Percentiles rank a stretch among this genome's conserved stretches.
Evolutionary conservation across 2,329 filamentous ascomycete species (phyloP).

Genomic region (Kalmusia sp.): DNA sequence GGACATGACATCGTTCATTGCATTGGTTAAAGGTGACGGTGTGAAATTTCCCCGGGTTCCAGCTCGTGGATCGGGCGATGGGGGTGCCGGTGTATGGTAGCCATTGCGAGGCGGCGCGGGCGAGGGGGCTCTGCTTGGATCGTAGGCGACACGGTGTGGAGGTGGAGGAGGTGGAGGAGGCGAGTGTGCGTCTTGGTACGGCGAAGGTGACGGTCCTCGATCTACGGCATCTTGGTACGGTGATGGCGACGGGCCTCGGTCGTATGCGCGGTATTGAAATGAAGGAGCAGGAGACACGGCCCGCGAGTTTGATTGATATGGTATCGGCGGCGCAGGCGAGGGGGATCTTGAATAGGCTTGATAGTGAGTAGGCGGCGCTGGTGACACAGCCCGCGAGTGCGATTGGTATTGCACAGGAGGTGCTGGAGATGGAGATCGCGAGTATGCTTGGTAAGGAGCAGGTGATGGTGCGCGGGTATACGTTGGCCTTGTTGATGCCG

Average conservation of each 20-base stretch:
- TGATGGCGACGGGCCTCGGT: conserved; percentile 51
- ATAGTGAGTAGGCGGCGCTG: conserved; percentile 28
- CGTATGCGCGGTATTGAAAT: conserved; percentile 44
- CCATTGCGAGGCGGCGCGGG: conserved; percentile 48
- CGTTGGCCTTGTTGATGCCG: conserved; percentile 33
- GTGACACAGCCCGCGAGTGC: conserved; percentile 34
- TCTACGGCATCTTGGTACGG: conserved; percentile 29
- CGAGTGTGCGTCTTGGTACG: conserved; percentile 52
- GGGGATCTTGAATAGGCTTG: conserved; percentile 26
- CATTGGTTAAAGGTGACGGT: conserved; percentile 88
- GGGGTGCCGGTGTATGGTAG: conserved; percentile 68
- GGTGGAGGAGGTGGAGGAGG: conserved; percentile 88
- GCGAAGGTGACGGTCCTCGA: conserved; percentile 45
- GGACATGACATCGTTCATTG: conserved; percentile 98
- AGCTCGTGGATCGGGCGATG: conserved; percentile 63
- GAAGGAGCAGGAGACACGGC: conserved; percentile 42
- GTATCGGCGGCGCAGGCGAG: conserved; percentile 36
- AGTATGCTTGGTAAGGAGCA: conserved; percentile 34
- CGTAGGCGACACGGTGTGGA: conserved; percentile 70
- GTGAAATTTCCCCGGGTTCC: conserved; percentile 60
- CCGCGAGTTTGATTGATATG: conserved; percentile 33
- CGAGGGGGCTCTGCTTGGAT: conserved; percentile 48
- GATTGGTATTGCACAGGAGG: conserved; percentile 31
- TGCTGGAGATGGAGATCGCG: conserved; percentile 33
- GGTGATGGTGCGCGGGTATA: conserved; percentile 50